phyloP scores from a whole-genome alignment of 352 stramenopile genomes.

The Phytophthora multivora region DNA sequence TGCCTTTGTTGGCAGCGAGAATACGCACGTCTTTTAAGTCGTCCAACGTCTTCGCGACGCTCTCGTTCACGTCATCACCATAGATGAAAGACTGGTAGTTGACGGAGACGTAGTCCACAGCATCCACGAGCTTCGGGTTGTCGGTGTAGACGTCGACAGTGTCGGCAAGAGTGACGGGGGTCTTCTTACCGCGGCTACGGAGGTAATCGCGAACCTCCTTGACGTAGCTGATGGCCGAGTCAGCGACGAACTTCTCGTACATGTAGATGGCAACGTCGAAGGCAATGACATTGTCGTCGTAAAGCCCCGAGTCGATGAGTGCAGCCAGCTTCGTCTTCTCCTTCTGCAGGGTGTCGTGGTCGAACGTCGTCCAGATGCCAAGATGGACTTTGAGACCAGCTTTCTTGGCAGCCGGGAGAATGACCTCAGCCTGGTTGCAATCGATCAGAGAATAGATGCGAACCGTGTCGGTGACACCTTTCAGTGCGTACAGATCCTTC shows the following conservation, averaged over 20 bases:
- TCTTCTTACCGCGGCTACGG: constrained; percentile 40
- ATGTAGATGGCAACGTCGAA: constrained; percentile 71
- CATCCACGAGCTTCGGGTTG: constrained; percentile 61
- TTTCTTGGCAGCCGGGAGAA: constrained; percentile 53
- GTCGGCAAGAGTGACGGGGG: constrained; percentile 71
- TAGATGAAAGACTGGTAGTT: constrained; percentile 87
- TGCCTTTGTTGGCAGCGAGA: constrained; percentile 49
- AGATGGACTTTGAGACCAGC: constrained; percentile 60
- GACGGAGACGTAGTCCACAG: constrained; percentile 69
- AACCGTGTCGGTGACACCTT: constrained; percentile 52
- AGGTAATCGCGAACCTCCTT: constrained; percentile 56
- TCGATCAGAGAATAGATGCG: constrained; percentile 75
- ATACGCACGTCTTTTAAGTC: constrained; percentile 53
- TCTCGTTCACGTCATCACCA: constrained; percentile 48
- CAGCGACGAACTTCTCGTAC: constrained; percentile 49
- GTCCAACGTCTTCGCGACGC: constrained; percentile 49
- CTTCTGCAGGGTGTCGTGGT: constrained; percentile 38
- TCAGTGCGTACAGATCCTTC: constrained; percentile 58
- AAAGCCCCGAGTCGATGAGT: constrained; percentile 44
- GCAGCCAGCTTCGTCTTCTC: constrained; percentile 50
- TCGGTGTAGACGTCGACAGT: constrained; percentile 68
- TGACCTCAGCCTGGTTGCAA: constrained; percentile 47
- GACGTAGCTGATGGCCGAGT: constrained; percentile 61
- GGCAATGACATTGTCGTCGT: constrained; percentile 55
- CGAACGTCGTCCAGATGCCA: constrained; percentile 62